Conservation (phyloP, 2,329 filamentous ascomycete genomes). For the Cytospora leucostoma region DNA sequence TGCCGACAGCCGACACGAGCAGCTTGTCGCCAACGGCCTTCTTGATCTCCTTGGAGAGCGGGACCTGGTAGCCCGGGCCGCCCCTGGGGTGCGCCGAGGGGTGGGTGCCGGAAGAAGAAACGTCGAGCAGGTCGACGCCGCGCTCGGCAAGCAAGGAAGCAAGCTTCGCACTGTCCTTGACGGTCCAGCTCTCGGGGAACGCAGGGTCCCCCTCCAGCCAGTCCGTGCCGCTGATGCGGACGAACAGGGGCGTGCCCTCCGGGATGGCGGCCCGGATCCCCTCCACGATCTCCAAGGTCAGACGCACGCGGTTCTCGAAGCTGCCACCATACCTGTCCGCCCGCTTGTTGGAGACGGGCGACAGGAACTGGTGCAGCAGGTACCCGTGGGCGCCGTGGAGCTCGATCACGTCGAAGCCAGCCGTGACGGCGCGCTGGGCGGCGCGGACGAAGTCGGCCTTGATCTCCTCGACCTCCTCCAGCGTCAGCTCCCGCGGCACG, state of each 20-base stretch:
- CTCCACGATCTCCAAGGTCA: constrained; percentile 69
- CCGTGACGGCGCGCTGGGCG: constrained; percentile 56
- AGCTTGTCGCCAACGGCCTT: constrained; percentile 65
- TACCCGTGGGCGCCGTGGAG: constrained; percentile 82
- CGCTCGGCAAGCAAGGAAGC: constrained; percentile 62
- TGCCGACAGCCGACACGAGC: constrained; percentile 50
- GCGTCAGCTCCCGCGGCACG: constrained; percentile 61
- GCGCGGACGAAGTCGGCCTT: constrained; percentile 61
- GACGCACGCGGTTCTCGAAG: constrained; percentile 70
- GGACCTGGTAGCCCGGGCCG: constrained; percentile 69
- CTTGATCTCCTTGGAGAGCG: constrained; percentile 71
- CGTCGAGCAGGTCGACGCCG: constrained; percentile 75
- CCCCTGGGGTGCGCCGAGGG: constrained; percentile 56
- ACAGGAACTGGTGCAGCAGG: constrained; percentile 69
- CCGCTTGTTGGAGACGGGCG: constrained; percentile 68
- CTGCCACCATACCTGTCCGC: constrained; percentile 68
- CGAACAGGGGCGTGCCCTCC: constrained; percentile 68
- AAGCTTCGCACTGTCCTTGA: constrained; percentile 64
- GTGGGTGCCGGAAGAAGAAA: constrained; percentile 69
- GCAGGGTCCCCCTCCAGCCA: constrained; percentile 64
- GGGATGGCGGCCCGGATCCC: constrained; percentile 64
- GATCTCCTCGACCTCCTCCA: constrained; percentile 63
- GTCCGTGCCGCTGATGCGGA: constrained; percentile 73
- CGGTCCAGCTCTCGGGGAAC: constrained; percentile 61
- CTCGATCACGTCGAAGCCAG: constrained; percentile 69